Conservation (phyloP, 805 yeast genomes). For the Wickerhamomyces rabaulensis region DNA sequence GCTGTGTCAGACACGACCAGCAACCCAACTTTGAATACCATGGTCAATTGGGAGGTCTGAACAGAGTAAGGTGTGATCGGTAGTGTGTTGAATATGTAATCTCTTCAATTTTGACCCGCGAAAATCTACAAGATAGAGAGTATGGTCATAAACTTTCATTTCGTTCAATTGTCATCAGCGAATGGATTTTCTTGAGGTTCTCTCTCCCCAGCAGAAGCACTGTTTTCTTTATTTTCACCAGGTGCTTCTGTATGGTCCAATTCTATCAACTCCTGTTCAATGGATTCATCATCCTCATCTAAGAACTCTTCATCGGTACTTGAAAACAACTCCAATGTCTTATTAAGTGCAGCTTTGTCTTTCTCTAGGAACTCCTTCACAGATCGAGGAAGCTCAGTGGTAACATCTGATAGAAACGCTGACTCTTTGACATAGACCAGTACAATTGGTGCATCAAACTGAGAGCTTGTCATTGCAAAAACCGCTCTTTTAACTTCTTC, state of each 20-base stretch:
- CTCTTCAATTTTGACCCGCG: neutral
- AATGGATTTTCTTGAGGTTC: neutral
- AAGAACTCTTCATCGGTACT: constrained; percentile 11
- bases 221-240: neutral
- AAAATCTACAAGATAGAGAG: too few relatives aligned
- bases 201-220: neutral
- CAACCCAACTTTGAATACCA: constrained; percentile 3
- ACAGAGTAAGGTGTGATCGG: too few relatives aligned
- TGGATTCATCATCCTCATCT: neutral
- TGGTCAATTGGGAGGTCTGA: neutral
- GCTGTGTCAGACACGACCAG: constrained; percentile 5
- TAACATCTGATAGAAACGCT: constrained; percentile 12
- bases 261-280: neutral
- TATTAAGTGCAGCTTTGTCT: constrained; percentile 23
- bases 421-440: constrained; percentile 30
- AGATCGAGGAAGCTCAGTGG: constrained; percentile 17
- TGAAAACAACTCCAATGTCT: constrained; percentile 16
- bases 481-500: constrained; percentile 20
- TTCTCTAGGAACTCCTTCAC: constrained; percentile 26
- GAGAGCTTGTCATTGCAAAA: constrained; percentile 15
- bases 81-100: too few relatives aligned
- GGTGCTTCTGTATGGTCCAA: neutral
- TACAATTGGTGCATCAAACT: constrained; percentile 27
- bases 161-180: neutral
- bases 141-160: neutral